Evolutionary conservation across 257 asterid genomes (phyloP).

Genomic region (Gentiana dahurica): DNA sequence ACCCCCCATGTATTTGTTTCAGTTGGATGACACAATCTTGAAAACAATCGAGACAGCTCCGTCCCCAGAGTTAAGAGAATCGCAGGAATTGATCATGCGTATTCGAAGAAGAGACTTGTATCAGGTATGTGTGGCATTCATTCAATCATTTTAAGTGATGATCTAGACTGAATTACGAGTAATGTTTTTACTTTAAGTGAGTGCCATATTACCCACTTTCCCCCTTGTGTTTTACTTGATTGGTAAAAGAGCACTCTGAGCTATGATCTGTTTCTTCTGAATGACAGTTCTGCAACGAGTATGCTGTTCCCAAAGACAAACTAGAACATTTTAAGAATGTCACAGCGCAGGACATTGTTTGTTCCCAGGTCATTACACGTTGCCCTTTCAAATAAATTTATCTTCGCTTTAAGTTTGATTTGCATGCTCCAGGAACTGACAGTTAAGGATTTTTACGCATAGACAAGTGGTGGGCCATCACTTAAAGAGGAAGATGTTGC

Average conservation of each 20-base stretch:
- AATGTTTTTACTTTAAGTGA: too few relatives aligned
- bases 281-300: conserved; percentile 81
- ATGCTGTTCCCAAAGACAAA: conserved; percentile 75
- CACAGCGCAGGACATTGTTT: conserved; percentile 78
- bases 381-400: neutral
- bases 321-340: conserved; percentile 67
- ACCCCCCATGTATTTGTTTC: conserved; percentile 18
- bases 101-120: conserved; percentile 79
- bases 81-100: conserved; percentile 82
- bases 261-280: conserved; percentile 1
- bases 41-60: conserved; percentile 91
- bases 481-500: conserved; percentile 74
- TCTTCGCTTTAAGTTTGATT: conserved; percentile 6
- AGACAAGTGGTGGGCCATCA: conserved; percentile 46
- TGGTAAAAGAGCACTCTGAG: neutral
- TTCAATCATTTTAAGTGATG: too few relatives aligned
- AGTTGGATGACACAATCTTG: conserved; percentile 85
- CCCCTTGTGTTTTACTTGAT: too few relatives aligned
- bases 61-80: conserved; percentile 52
- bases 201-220: too few relatives aligned
- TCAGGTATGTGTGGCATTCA: conserved; percentile 32
- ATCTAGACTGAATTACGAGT: too few relatives aligned
- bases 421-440: conserved; percentile 3
- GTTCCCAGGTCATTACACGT: conserved; percentile 59
- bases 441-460: conserved; percentile 5